Evolutionary conservation across 73 alveolate genomes (phyloP), one percentile per base, ranked within the genome.

Genomic region (Symbiodinium natans): DNA sequence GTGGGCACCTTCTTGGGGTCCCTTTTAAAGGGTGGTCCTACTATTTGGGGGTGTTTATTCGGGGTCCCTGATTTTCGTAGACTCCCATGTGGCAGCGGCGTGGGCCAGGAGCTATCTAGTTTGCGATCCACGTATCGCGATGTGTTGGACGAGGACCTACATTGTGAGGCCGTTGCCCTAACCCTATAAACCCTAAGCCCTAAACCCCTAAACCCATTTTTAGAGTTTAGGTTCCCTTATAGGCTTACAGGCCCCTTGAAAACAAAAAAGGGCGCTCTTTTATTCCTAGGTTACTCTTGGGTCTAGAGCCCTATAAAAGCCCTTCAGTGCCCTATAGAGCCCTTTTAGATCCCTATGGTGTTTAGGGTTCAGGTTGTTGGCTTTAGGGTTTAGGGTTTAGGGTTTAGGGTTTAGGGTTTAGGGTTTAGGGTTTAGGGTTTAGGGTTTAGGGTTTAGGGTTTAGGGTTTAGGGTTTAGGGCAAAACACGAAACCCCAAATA

Each of bases 101-200:
- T 10, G 77, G 25, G 15, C 77, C 77, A 63, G 77, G 77, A 63
- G 77, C 77, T 63, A 25, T 63, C 77, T 63, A 25, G 36, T 63
- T 63, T 63, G 77, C 77, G 77, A 63, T 63, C 77, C 77, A 63
- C 77, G 77, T 63, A 63, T 63, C 77, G 77, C 77, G 77, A 63
- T 63, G 77, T 63, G 77, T 11, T 63, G 77, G 77, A 63, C 34
- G 77, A 63, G 77, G 77, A 46, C 21, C 36, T 27, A 52, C 68
- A 52, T 52, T 21, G 21, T 52, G 29, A 21, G 68, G 68, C 13
- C 27, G 68, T 13, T 17, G 68, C 17, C n/a, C n/a, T n/a, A n/a
- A n/a, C n/a, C n/a, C n/a, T n/a, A n/a, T 46, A 46, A 46, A 46
- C 59, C 59, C 59, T 46, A 46, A 0, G 17, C 5, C 59, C 59